A percentile compares a stretch with the other conserved stretches of the same genome.
Conservation (phyloP, 805 yeast genomes). For the Wilhelminamyces savonicus region DNA sequence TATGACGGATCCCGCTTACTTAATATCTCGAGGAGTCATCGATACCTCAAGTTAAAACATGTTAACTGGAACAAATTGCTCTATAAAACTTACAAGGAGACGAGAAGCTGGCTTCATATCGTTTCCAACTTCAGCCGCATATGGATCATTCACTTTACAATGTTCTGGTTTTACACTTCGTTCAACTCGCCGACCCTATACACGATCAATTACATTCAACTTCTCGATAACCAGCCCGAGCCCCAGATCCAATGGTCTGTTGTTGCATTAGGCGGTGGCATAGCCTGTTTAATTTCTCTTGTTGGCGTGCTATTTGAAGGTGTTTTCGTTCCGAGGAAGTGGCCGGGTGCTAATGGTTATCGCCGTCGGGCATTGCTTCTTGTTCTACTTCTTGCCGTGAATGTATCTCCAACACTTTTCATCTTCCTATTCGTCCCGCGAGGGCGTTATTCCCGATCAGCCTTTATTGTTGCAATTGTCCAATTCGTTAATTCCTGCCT, state of each 20-base stretch:
- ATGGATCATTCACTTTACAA: conserved; percentile 46
- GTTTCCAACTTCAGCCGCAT: conserved; percentile 45
- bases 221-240: conserved; percentile 39
- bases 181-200: conserved; percentile 46
- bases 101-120: conserved; percentile 45
- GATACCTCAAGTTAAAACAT: conserved; percentile 24
- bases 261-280: conserved; percentile 40
- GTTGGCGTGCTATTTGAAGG: conserved; percentile 18
- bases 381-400: conserved; percentile 11
- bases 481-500: conserved; percentile 24
- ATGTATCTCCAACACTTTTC: conserved; percentile 23
- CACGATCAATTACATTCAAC: conserved; percentile 35
- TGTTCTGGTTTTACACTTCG: conserved; percentile 48
- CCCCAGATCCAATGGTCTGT: conserved; percentile 38
- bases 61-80: conserved; percentile 38
- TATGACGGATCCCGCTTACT: conserved; percentile 25
- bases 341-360: conserved; percentile 14
- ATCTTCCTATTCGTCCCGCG: conserved; percentile 18
- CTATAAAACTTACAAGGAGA: conserved; percentile 42
- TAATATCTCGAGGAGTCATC: conserved; percentile 18
- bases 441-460: conserved; percentile 17
- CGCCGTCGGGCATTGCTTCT: conserved; percentile 10
- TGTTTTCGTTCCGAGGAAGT: conserved; percentile 19
- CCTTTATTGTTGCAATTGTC: conserved; percentile 13
- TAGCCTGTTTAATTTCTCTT: conserved; percentile 28